phyloP scores from a whole-genome alignment of 2,329 filamentous ascomycete species.

The Ceratocystis variospora region DNA sequence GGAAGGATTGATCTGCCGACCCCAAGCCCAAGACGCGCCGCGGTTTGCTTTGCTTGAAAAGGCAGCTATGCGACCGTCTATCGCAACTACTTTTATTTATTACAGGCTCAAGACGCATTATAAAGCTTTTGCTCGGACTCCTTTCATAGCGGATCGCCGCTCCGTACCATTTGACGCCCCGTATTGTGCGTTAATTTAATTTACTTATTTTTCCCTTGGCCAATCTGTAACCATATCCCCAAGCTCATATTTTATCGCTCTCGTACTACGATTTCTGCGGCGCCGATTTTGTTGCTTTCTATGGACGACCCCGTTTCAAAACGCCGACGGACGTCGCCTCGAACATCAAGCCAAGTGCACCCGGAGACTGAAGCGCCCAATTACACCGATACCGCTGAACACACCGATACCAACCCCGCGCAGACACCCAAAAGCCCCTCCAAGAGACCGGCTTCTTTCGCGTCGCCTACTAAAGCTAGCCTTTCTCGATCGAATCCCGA shows the following conservation, averaged over 20 bases:
- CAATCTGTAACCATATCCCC: background rate
- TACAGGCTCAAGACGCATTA: background rate
- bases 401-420: constrained; percentile 26
- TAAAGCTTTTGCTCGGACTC: background rate
- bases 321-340: constrained; percentile 48
- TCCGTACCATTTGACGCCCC: background rate
- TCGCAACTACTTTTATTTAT: background rate
- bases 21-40: constrained; percentile 12
- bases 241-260: background rate
- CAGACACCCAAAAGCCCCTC: constrained; percentile 24
- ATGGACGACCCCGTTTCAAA: constrained; percentile 48
- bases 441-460: constrained; percentile 40
- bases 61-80: background rate
- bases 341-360: constrained; percentile 29
- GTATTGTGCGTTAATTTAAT: too few relatives aligned
- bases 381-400: constrained; percentile 8
- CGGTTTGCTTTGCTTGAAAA: constrained; percentile 7
- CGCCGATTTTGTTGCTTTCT: background rate
- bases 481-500: constrained; percentile 48
- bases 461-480: constrained; percentile 53
- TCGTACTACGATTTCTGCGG: background rate
- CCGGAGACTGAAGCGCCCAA: constrained; percentile 15
- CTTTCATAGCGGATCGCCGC: background rate
- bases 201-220: background rate
- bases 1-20: constrained; percentile 8